Evolutionary conservation across 2,329 filamentous ascomycete genomes (phyloP).

Genomic region (Alternaria consortialis): DNA sequence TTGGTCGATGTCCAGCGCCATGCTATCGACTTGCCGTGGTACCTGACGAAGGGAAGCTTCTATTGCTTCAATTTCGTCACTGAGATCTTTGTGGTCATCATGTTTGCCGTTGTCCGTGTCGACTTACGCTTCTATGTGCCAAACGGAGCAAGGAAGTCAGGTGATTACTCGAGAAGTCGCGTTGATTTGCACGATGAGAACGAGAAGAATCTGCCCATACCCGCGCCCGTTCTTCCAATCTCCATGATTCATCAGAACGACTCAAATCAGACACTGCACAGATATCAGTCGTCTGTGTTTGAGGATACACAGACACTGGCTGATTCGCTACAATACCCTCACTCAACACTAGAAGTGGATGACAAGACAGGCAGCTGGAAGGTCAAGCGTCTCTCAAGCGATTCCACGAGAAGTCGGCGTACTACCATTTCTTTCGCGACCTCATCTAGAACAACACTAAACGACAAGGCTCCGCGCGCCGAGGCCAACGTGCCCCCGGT

Average conservation of each 20-base stretch:
- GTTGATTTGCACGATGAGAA: constrained; percentile 32
- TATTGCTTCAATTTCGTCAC: constrained; percentile 82
- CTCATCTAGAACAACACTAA: constrained; percentile 26
- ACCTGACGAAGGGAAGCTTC: constrained; percentile 75
- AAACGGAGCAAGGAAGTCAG: constrained; percentile 67
- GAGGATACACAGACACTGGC: constrained; percentile 45
- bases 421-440: constrained; percentile 22
- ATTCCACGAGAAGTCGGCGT: constrained; percentile 21
- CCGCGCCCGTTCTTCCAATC: constrained; percentile 15
- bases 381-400: constrained; percentile 39
- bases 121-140: constrained; percentile 81
- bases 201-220: constrained; percentile 32
- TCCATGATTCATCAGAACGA: constrained; percentile 23
- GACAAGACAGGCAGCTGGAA: constrained; percentile 45
- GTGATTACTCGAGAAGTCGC: constrained; percentile 39
- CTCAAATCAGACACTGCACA: constrained; percentile 41
- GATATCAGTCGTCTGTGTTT: constrained; percentile 42
- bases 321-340: constrained; percentile 44
- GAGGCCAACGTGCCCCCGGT: constrained; percentile 35
- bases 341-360: constrained; percentile 45
- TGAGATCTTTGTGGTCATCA: constrained; percentile 74
- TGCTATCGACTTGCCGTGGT: constrained; percentile 64
- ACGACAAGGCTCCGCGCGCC: constrained; percentile 27
- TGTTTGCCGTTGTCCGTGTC: constrained; percentile 73
- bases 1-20: constrained; percentile 59